Evolutionary conservation across 768 basidiomycete genomes (phyloP).

Genomic region (Lactarius vividus): DNA sequence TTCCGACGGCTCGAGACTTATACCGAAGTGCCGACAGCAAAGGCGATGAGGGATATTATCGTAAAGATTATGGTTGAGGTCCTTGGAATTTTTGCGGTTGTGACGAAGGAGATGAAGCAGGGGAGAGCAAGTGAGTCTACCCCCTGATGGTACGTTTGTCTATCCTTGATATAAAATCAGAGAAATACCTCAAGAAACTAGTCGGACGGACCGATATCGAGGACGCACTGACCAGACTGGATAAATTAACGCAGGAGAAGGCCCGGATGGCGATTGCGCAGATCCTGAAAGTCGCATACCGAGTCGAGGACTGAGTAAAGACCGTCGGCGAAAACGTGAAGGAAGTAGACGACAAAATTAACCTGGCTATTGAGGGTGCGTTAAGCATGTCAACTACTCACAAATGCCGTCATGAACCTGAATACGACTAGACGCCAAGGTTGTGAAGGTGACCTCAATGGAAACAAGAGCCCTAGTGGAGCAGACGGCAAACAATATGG

Average conservation of each 20-base stretch:
- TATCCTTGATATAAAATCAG: no score
- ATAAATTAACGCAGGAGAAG: background rate
- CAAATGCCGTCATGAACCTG: no score
- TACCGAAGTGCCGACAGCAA: background rate
- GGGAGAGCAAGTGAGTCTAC: no score
- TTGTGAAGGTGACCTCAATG: no score
- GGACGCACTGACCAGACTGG: background rate
- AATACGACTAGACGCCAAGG: no score
- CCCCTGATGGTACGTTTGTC: no score
- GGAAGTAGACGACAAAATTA: no score
- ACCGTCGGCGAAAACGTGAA: no score
- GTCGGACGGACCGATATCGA: background rate
- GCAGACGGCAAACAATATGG: no score
- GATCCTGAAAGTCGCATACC: background rate
- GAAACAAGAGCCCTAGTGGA: no score
- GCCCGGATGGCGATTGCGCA: background rate
- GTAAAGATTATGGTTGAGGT: background rate
- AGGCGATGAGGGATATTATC: background rate
- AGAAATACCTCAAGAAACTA: background rate
- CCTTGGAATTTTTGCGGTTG: background rate
- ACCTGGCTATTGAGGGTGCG: no score
- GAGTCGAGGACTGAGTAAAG: background rate
- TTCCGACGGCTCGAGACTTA: background rate
- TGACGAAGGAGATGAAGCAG: background rate
- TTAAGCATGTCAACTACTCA: no score